Conservation (phyloP, 1,139 yeast species). For the Saccharomyces hybrid region DNA sequence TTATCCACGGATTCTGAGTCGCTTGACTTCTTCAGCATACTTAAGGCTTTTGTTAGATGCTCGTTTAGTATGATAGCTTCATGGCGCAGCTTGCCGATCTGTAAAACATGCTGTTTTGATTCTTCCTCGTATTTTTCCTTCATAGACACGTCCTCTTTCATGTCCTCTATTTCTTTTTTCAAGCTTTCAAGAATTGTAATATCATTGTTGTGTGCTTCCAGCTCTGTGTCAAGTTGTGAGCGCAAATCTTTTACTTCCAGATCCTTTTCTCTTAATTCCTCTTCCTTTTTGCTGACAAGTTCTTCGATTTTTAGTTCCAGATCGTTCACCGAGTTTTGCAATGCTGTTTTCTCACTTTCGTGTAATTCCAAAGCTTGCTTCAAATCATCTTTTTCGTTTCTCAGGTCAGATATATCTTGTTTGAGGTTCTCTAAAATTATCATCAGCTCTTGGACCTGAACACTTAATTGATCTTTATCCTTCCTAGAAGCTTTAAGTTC, state of each 20-base stretch:
- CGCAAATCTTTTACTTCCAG: conserved; percentile 18
- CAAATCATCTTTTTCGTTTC: conserved; percentile 26
- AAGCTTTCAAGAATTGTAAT: conserved; percentile 10
- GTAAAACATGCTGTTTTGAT: conserved; percentile 64
- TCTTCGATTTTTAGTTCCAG: conserved; percentile 20
- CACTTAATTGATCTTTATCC: conserved; percentile 23
- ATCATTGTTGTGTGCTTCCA: conserved; percentile 13
- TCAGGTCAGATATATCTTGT: conserved; percentile 21
- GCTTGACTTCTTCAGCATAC: conserved; percentile 67
- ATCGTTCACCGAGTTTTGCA: conserved; percentile 22
- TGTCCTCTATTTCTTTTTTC: conserved; percentile 14
- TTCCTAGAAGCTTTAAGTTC: conserved; percentile 16
- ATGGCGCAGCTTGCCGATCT: conserved; percentile 84
- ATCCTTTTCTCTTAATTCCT: conserved; percentile 13
- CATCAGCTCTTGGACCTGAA: conserved; percentile 26
- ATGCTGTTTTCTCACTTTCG: conserved; percentile 18
- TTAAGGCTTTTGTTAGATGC: conserved; percentile 83
- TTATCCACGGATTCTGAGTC: conserved; percentile 75
- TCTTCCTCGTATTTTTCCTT: conserved; percentile 41
- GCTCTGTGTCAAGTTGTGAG: conserved; percentile 19
- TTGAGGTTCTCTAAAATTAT: conserved; percentile 23
- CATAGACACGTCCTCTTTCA: conserved; percentile 17
- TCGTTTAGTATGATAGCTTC: conserved; percentile 94
- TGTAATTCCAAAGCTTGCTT: conserved; percentile 12
- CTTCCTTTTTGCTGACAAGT: conserved; percentile 8